A percentile compares a stretch with the other conserved stretches of the same genome.
These are phyloP conservation scores for Boechera stricta DNA, from an alignment of 345 rosid genomes.

Conservation along the genomic window DNA sequence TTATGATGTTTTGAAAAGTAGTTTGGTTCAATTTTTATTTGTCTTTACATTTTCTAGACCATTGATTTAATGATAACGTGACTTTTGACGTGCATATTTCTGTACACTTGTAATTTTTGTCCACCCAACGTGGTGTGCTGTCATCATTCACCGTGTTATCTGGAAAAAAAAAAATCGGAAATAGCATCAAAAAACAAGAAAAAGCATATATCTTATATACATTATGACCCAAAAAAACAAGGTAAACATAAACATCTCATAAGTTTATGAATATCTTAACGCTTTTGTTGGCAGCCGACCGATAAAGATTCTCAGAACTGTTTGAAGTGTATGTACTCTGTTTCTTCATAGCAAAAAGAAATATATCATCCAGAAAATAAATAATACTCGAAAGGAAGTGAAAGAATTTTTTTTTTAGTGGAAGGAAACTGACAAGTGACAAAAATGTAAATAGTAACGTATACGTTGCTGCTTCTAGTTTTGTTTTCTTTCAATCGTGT, in stretches of 20 bases:
- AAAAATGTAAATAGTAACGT: background rate
- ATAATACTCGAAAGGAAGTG: background rate
- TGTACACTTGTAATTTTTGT: conserved; percentile 1
- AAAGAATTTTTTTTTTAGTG: too few relatives aligned
- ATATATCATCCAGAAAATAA: too few relatives aligned
- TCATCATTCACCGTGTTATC: too few relatives aligned
- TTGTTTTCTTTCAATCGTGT: conserved; percentile 10
- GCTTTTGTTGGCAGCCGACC: too few relatives aligned
- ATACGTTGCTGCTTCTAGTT: conserved; percentile 3
- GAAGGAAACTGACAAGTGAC: background rate
- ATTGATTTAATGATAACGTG: background rate
- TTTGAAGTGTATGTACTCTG: background rate
- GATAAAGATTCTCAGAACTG: too few relatives aligned
- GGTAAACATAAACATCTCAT: too few relatives aligned
- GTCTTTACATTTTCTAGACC: background rate
- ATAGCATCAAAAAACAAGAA: too few relatives aligned
- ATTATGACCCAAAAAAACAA: too few relatives aligned
- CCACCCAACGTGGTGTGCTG: background rate
- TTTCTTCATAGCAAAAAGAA: background rate
- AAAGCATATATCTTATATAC: too few relatives aligned
- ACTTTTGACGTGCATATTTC: too few relatives aligned
- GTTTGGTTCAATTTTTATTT: background rate
- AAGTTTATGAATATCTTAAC: too few relatives aligned
- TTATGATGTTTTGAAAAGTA: background rate
- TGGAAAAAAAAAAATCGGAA: too few relatives aligned